phyloP scores from a whole-genome alignment of 192 early-diverging fungal species.

The Rhizoclosmatium globosum region DNA sequence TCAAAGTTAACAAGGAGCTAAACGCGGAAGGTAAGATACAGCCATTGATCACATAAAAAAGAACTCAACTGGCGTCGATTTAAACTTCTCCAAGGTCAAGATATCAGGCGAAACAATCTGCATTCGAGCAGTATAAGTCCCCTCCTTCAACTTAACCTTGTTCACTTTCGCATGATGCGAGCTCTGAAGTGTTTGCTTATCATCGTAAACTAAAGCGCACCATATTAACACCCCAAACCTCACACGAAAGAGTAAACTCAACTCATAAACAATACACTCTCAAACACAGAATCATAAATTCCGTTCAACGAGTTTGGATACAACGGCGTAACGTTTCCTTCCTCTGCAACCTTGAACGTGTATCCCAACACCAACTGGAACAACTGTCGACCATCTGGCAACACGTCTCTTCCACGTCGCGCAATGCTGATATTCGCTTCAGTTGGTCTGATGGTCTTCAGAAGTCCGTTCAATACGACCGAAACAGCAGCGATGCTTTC shows the following conservation, averaged over 20 bases:
- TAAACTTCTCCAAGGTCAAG: conserved; percentile 80
- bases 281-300: conserved; percentile 68
- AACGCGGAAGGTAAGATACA: no score
- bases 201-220: conserved; percentile 74
- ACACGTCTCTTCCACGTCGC: conserved; percentile 78
- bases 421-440: conserved; percentile 71
- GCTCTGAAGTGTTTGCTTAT: conserved; percentile 70
- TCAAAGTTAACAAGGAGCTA: conserved; percentile 70
- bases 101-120: conserved; percentile 79
- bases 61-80: conserved; percentile 49
- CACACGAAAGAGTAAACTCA: background rate
- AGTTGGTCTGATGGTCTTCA: conserved; percentile 72
- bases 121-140: conserved; percentile 84
- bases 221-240: conserved; percentile 17
- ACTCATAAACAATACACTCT: conserved; percentile 5
- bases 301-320: conserved; percentile 68
- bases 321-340: conserved; percentile 61
- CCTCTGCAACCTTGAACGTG: conserved; percentile 63
- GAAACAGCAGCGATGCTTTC: conserved; percentile 67
- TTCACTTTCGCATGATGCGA: conserved; percentile 77
- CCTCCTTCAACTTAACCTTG: conserved; percentile 71
- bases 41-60: background rate
- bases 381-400: conserved; percentile 71
- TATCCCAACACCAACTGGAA: conserved; percentile 83
- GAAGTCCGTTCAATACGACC: conserved; percentile 62